A percentile compares a stretch with the other conserved stretches of the same genome.
Evolutionary conservation across 192 early-diverging fungal species (phyloP).

Genomic region (Coemansia sp.): DNA sequence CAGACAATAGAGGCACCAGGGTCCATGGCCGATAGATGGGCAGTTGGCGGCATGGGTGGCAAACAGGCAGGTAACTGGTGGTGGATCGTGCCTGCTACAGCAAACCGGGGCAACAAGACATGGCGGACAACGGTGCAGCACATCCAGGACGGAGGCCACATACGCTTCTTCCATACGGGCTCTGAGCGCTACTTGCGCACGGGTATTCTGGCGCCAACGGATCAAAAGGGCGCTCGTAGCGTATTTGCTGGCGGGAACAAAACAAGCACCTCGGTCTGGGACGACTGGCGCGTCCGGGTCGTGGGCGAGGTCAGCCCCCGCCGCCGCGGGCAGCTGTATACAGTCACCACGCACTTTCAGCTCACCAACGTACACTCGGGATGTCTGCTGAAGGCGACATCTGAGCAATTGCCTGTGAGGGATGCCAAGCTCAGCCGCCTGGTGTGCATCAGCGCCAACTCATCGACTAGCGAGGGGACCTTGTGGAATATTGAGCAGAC

Average conservation of each 20-base stretch:
- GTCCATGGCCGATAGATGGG: neutral
- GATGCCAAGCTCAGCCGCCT: slow-evolving; percentile 76
- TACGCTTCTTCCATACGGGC: slow-evolving; percentile 50
- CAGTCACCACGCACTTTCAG: slow-evolving; percentile 55
- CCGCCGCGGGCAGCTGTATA: slow-evolving; percentile 33
- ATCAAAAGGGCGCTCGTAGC: slow-evolving; percentile 13
- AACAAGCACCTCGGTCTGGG: slow-evolving; percentile 19
- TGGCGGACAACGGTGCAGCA: slow-evolving; percentile 4
- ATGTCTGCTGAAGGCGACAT: slow-evolving; percentile 69
- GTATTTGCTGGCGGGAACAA: slow-evolving; percentile 19
- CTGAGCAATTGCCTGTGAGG: slow-evolving; percentile 72
- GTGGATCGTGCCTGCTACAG: slow-evolving; percentile 5
- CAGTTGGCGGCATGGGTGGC: slow-evolving; percentile 19
- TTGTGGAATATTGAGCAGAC: slow-evolving; percentile 47
- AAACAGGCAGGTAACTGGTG: slow-evolving; percentile 37
- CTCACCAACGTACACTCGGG: slow-evolving; percentile 65
- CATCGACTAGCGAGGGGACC: slow-evolving; percentile 30
- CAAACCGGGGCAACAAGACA: slow-evolving; percentile 5
- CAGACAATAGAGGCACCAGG: slow-evolving; percentile 10
- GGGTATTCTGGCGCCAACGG: neutral
- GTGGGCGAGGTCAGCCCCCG: slow-evolving; percentile 37
- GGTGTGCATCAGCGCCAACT: slow-evolving; percentile 75
- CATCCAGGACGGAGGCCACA: slow-evolving; percentile 11
- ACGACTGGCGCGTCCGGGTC: slow-evolving; percentile 52
- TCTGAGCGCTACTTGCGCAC: slow-evolving; percentile 48